phyloP scores from a whole-genome alignment of 2,329 filamentous ascomycete genomes.

The Colletotrichum higginsianum region DNA sequence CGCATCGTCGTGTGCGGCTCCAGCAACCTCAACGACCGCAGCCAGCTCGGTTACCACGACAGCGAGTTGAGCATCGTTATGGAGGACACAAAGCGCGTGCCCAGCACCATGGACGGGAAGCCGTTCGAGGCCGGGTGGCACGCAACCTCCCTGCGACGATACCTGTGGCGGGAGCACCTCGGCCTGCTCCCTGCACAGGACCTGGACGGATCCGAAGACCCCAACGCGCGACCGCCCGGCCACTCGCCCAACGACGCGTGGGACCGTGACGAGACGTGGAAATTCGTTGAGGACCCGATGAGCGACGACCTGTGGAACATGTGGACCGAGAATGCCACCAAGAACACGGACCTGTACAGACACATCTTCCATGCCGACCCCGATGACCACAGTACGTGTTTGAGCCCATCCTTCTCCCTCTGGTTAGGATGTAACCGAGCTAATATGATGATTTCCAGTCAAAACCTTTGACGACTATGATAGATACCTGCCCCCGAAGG shows the following conservation, averaged over 20 bases:
- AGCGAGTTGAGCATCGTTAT: slow-evolving; percentile 92
- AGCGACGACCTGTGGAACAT: slow-evolving; percentile 75
- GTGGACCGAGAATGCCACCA: slow-evolving; percentile 79
- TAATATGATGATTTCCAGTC: slow-evolving; percentile 62
- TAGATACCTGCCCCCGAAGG: slow-evolving; percentile 77
- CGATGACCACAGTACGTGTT: slow-evolving; percentile 76
- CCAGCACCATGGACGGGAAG: slow-evolving; percentile 83
- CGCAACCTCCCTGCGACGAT: slow-evolving; percentile 83
- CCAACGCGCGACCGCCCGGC: slow-evolving; percentile 81
- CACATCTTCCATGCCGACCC: slow-evolving; percentile 90
- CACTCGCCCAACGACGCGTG: slow-evolving; percentile 75
- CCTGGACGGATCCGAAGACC: slow-evolving; percentile 75
- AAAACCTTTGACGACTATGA: slow-evolving; percentile 94
- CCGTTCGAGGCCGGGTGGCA: slow-evolving; percentile 85
- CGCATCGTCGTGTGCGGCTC: slow-evolving; percentile 87
- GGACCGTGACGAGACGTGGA: slow-evolving; percentile 73
- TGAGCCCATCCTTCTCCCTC: slow-evolving; percentile 54
- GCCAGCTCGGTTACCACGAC: slow-evolving; percentile 90
- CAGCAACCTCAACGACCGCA: slow-evolving; percentile 92
- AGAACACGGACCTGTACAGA: slow-evolving; percentile 82
- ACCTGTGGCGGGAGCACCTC: slow-evolving; percentile 92
- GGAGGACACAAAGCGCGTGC: slow-evolving; percentile 82
- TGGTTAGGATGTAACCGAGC: slow-evolving; percentile 20
- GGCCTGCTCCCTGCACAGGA: slow-evolving; percentile 84
- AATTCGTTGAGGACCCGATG: slow-evolving; percentile 80